Evolutionary conservation across 768 basidiomycete genomes (phyloP), one percentile per base, ranked within the genome.

Genomic region (Trametes coccinea): DNA sequence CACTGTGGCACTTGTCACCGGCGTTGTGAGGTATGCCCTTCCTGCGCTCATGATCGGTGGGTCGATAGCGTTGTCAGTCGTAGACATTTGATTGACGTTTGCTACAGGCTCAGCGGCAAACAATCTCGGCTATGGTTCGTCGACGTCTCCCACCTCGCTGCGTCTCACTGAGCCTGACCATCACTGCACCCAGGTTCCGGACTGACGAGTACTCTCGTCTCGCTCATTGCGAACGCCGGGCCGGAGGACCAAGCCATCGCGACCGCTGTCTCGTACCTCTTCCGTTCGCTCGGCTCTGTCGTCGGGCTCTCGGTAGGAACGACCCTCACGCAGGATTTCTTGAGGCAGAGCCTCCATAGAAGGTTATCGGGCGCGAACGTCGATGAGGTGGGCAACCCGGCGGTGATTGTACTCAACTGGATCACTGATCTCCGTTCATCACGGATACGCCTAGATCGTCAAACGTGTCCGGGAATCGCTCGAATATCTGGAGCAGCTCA

Each of bases 261-360:
- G 1, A 88, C 85, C 9, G 85, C 85, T 40, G 86, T 84, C 0
- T 86, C 84, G 0, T 87, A 86, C 69, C 83, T 88, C 39, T 87
- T 87, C 76, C 83, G 86, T 39, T 86, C 85, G 2, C 69, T 87
- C 11, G 86, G 86, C 2, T 79, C 79, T 1, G 84, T 87, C 7
- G 72, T 86, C 27, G 83, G 84, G 1, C 66, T 87, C 0, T 84
- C 85, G 0, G 70, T 84, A 0, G 82, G 82, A 4, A 85, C 83
- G 54, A 82, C 85, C 0, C 66, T 87, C n/a, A 73, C 84, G 0
- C 85, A 87, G 68, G 73, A 76, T 43, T 77, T 77, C 0, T 74
- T 88, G 13, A 77, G 84, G 1, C 73, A 69, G 11, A 71, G 74
- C 14, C 76, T 87, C 6, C 77, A 72, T 17, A 63, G 64, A 30